Percentiles rank a stretch among this genome's conserved stretches.
Evolutionary conservation across 208 protist genomes (phyloP).

Genomic region (Acanthamoeba healyi): DNA sequence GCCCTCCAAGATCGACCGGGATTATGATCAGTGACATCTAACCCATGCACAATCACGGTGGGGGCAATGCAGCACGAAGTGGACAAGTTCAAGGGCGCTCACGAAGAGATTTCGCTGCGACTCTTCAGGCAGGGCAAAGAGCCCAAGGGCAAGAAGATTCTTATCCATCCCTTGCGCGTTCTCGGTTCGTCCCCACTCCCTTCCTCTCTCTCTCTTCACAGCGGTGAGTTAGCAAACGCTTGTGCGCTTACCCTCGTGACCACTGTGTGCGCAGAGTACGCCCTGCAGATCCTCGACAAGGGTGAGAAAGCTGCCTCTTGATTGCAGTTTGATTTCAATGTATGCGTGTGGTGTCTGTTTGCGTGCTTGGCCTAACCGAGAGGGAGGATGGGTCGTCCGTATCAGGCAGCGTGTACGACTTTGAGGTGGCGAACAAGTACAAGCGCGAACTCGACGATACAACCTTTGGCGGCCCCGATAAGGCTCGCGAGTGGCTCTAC

Average conservation of each 20-base stretch:
- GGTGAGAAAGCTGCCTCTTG: not conserved
- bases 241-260: too few relatives aligned
- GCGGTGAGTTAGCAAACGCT: too few relatives aligned
- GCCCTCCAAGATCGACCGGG: too few relatives aligned
- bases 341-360: too few relatives aligned
- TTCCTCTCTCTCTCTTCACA: too few relatives aligned
- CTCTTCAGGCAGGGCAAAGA: conserved; percentile 8
- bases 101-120: conserved; percentile 11
- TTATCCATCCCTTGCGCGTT: conserved; percentile 8
- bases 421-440: conserved; percentile 10
- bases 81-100: conserved; percentile 21
- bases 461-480: not conserved
- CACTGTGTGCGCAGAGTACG: not conserved
- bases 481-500: conserved; percentile 18
- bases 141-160: conserved; percentile 35
- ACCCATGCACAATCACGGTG: too few relatives aligned
- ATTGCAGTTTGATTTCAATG: not conserved
- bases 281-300: conserved; percentile 2
- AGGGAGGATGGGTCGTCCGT: too few relatives aligned
- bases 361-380: too few relatives aligned
- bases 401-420: not conserved
- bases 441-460: not conserved
- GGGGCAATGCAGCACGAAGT: not conserved
- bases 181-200: not conserved
- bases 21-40: too few relatives aligned